Evolutionary conservation across 768 basidiomycete genomes (phyloP), one percentile per base, ranked within the genome.

Genomic region (Termitomyces sp.): DNA sequence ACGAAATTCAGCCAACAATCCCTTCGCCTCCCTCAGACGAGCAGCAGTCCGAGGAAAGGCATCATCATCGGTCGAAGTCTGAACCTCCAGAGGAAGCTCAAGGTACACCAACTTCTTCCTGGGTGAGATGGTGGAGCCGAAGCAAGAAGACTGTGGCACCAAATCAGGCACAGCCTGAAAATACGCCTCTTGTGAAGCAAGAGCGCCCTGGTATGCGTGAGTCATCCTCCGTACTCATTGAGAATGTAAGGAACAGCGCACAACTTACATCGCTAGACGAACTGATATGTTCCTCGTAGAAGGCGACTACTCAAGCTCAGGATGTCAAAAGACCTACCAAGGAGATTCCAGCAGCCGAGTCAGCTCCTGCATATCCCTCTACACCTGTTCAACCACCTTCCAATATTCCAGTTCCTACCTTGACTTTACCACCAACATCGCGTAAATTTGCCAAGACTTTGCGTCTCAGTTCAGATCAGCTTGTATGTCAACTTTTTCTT

Each of bases 381-480:
- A 80, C 79, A 12, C 80, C 81, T n/a, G 60, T 74, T n/a, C 67
- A 73, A 53, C 58, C 65, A 58, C 73, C 78, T 16, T 59, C 70
- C 13, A 47, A 62, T 56, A 48, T 41, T 18, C 30, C 63, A 42
- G 30, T 59, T n/a, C 37, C 54, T 16, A 36, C 58, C n/a, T 27
- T 27, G 27, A 49, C 54, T 15, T 52, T 66, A 11, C 63, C 68
- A 30, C 42, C 59, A 30, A 42, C 58, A 34, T 62, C 67, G 34
- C 73, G 83, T 68, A 88, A 83, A 66, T 98, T 84, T 68, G 95
- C 91, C 9, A 98, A 99, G 76, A 94, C 96, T 0, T 73, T 99
- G 59, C 82, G 97, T 6, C 73, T 99, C 59, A 94, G 95, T 0
- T 97, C 95, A 4, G 94, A 96, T 65, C 97, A 99, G 69, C 81